Evolutionary conservation across 768 basidiomycete genomes (phyloP).

Genomic region (Phanerodontia chrysosporium): DNA sequence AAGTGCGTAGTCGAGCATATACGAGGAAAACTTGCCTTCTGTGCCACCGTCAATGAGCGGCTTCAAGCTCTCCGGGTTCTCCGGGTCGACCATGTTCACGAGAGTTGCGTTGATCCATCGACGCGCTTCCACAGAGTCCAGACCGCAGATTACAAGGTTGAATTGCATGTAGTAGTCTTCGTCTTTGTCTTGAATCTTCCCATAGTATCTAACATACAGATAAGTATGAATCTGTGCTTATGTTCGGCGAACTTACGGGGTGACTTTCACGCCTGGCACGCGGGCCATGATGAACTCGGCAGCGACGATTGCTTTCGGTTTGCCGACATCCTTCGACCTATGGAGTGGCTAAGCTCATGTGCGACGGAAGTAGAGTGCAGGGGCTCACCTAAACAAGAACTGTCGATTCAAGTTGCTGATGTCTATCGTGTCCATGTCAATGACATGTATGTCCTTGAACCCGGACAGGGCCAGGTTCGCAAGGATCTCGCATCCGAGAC

Average conservation of each 20-base stretch:
- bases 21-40: conserved; percentile 60
- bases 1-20: background rate
- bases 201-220: conserved; percentile 64
- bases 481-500: conserved; percentile 95
- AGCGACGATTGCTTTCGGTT: conserved; percentile 89
- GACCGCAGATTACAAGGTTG: conserved; percentile 93
- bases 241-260: conserved; percentile 61
- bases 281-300: conserved; percentile 97
- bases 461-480: conserved; percentile 94
- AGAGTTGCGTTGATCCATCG: conserved; percentile 99
- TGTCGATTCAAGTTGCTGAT: conserved; percentile 98
- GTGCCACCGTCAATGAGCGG: conserved; percentile 98
- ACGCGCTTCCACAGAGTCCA: conserved; percentile 95
- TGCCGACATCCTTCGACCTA: conserved; percentile 88
- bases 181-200: conserved; percentile 97
- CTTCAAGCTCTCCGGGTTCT: conserved; percentile 88
- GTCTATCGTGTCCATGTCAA: conserved; percentile 99
- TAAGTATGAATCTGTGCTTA: conserved; percentile 1
- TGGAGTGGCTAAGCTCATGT: background rate
- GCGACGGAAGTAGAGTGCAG: background rate
- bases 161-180: conserved; percentile 96
- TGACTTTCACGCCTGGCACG: conserved; percentile 93
- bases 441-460: conserved; percentile 98
- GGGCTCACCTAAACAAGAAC: conserved; percentile 85
- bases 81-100: conserved; percentile 90